Evolutionary conservation across 2,329 filamentous ascomycete species (phyloP).

Genomic region (Aureobasidium sp.): DNA sequence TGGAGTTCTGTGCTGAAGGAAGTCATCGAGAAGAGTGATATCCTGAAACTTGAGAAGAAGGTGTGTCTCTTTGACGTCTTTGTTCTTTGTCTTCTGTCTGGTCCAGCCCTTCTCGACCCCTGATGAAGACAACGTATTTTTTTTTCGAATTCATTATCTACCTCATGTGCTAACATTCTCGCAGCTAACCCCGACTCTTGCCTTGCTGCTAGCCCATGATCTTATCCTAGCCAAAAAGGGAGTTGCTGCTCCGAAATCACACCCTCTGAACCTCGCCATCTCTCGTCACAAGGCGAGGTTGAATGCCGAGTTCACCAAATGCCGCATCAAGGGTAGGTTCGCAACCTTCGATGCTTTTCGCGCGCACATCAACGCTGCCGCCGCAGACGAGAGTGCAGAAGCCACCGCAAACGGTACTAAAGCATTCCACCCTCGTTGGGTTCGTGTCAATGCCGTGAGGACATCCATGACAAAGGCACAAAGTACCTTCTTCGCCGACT

Average conservation of each 20-base stretch:
- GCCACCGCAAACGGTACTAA: conserved; percentile 30
- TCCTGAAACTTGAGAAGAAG: conserved; percentile 77
- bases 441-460: conserved; percentile 74
- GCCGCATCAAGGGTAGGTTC: conserved; percentile 63
- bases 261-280: conserved; percentile 67
- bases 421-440: conserved; percentile 74
- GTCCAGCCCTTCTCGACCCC: not conserved
- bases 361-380: conserved; percentile 43
- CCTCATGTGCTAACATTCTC: not conserved
- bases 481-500: conserved; percentile 62
- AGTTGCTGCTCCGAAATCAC: conserved; percentile 69
- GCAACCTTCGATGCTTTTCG: conserved; percentile 59
- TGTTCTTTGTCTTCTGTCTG: not conserved
- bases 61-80: conserved; percentile 37
- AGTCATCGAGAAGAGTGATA: conserved; percentile 71
- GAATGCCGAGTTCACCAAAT: conserved; percentile 71
- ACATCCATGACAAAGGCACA: conserved; percentile 64
- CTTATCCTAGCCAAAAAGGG: conserved; percentile 72
- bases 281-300: conserved; percentile 76
- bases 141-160: not conserved
- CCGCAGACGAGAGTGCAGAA: conserved; percentile 24
- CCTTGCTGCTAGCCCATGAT: conserved; percentile 79
- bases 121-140: not conserved
- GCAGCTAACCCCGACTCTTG: conserved; percentile 70
- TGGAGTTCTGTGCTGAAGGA: conserved; percentile 83